phyloP scores from a whole-genome alignment of 2,329 filamentous ascomycete species.

The Ceratocystis papillata region DNA sequence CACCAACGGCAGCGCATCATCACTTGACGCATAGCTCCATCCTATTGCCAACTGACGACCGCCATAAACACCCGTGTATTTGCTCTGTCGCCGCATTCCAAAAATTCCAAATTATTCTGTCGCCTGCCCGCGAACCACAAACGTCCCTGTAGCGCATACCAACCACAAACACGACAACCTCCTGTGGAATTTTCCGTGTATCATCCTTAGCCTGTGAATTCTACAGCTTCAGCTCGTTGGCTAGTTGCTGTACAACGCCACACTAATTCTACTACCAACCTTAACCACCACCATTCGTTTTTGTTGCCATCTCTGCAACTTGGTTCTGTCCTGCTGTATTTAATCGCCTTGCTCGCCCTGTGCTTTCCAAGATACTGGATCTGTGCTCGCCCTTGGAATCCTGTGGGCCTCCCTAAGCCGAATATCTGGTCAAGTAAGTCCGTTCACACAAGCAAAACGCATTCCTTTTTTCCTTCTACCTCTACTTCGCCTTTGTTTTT shows the following conservation, averaged over 20 bases:
- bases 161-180: not conserved
- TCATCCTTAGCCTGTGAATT: not conserved
- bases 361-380: slow-evolving; percentile 11
- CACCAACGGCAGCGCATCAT: not conserved
- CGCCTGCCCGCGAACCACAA: not conserved
- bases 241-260: not conserved
- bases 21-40: not conserved
- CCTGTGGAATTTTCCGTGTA: not conserved
- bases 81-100: not conserved
- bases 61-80: not conserved
- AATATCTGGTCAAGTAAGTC: slow-evolving; percentile 10
- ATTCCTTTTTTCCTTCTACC: too few relatives aligned
- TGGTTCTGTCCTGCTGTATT: not conserved
- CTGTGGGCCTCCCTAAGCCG: slow-evolving; percentile 4
- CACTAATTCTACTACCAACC: not conserved
- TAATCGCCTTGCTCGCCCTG: not conserved
- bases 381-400: slow-evolving; percentile 11
- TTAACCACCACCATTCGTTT: not conserved
- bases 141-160: not conserved
- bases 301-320: not conserved
- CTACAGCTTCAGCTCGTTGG: not conserved
- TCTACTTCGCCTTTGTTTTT: too few relatives aligned
- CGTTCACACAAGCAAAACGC: not conserved
- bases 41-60: not conserved
- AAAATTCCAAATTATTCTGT: not conserved